Percentiles rank a stretch among this genome's conserved stretches.
Conservation (phyloP, 2,329 filamentous ascomycete genomes). For the Diplodia sapinea region DNA sequence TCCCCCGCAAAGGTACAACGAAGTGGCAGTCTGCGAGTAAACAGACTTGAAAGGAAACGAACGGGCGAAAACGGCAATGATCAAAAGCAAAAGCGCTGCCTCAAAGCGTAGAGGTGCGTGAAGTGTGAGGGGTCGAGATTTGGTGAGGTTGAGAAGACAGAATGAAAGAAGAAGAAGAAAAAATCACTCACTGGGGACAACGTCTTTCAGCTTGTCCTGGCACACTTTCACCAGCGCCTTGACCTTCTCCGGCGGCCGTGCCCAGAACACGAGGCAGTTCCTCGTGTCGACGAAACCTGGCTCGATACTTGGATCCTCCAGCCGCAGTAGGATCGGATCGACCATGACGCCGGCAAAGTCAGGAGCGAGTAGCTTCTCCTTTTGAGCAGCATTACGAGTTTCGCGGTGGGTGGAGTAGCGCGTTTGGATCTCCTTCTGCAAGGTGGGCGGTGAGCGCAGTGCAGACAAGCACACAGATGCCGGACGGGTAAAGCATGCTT, state of each 20-base stretch:
- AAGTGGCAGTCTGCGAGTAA: too few relatives aligned
- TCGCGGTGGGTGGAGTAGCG: constrained; percentile 76
- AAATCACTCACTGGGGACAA: constrained; percentile 69
- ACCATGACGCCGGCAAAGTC: constrained; percentile 74
- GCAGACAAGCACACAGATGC: not conserved
- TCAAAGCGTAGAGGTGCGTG: too few relatives aligned
- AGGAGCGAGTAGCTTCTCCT: constrained; percentile 70
- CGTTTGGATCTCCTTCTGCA: constrained; percentile 69
- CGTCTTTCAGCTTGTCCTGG: constrained; percentile 68
- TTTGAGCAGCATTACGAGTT: constrained; percentile 77
- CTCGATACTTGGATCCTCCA: constrained; percentile 68
- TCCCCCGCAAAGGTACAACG: too few relatives aligned
- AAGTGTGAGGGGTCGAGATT: not conserved
- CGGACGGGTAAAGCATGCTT: not conserved
- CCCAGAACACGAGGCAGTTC: constrained; percentile 88
- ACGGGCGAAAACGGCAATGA: not conserved
- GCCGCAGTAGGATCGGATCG: constrained; percentile 74
- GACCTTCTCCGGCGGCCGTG: constrained; percentile 76
- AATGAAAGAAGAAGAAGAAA: not conserved
- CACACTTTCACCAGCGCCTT: constrained; percentile 70
- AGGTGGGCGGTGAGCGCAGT: not conserved
- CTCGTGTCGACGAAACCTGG: constrained; percentile 75
- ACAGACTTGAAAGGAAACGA: too few relatives aligned
- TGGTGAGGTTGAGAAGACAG: not conserved
- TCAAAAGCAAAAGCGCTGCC: not conserved